Base-by-base conservation (phyloP, 495 filamentous ascomycete genomes). In the Sphaerosporella brunnea region DNA sequence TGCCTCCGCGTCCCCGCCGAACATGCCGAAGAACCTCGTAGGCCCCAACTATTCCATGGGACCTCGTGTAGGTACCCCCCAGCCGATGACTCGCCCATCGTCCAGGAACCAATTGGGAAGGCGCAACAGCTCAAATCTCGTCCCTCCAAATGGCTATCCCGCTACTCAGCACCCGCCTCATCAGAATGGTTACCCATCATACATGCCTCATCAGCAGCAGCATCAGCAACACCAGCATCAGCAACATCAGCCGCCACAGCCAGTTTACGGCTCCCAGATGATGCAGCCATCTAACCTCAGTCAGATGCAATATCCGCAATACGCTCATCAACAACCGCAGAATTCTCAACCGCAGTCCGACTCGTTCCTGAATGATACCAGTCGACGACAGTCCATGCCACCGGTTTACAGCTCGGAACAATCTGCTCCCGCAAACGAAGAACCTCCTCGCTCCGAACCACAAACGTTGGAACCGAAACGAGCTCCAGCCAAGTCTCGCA, bases 1-100 rank as follows among this genome's bases (percentile, higher is more conserved):
- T 18, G 82, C 86, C 16, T 92, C 86, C 37, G 78, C 78, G 3
- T 94, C 92, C 11, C 90, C 92, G 45, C 92, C 92, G 1, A 82
- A 95, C 52, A 72, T 69, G 10, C 51, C 56, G 24, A 58, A 57
- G 23, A 59, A 46, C 26, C 48, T 59, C 18, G 51, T 53, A 3
- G 55, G 53, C 15, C 52, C 55, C 23, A 28, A 43, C 18, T 57
- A 58, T 41, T n/a, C 25, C 15, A 58, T 59, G 55, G 41, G 47
- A 40, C 54, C 54, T 36, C 56, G 56, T 13, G 56, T 56, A 30
- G 48, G 48, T 19, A 59, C 56, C 24, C 56, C 56, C 15, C 56
- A 59, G 23, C 56, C 56, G 11, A 58, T 58, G 55, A 59, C 88
- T 9, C 71, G 88, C 37, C 90, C 90, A 0, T 74, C 75, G 1